Evolutionary conservation across 257 asterid species (phyloP).

Genomic region (Eucommia ulmoides): DNA sequence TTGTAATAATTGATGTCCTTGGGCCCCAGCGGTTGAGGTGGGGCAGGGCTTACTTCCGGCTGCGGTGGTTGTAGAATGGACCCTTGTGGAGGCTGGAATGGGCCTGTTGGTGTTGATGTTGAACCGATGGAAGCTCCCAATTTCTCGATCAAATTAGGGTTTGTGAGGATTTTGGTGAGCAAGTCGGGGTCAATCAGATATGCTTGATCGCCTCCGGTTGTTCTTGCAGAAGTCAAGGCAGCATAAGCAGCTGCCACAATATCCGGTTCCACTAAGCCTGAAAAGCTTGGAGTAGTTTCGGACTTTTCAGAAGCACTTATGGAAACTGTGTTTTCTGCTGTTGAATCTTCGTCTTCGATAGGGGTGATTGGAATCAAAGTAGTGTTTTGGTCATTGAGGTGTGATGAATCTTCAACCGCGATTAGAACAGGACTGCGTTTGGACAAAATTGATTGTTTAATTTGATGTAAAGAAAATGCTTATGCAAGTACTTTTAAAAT

Average conservation of each 20-base stretch:
- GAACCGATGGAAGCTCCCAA: too few relatives aligned
- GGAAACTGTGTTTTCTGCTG: conserved; percentile 10
- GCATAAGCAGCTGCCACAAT: conserved; percentile 45
- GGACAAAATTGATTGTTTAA: conserved; percentile 3
- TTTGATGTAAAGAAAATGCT: too few relatives aligned
- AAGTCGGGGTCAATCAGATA: conserved; percentile 46
- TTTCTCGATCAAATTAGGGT: conserved; percentile 65
- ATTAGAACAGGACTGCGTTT: conserved; percentile 47
- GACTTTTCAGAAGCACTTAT: too few relatives aligned
- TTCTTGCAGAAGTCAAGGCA: conserved; percentile 38
- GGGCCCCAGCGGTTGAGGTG: conserved; percentile 22
- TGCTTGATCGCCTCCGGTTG: conserved; percentile 29
- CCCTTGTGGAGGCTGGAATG: neutral
- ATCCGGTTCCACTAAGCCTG: conserved; percentile 37
- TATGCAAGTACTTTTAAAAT: too few relatives aligned
- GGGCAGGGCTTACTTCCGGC: conserved; percentile 18
- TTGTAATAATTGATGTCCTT: conserved; percentile 72
- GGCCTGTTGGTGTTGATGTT: neutral
- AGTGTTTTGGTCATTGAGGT: conserved; percentile 20
- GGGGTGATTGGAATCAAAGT: conserved; percentile 67
- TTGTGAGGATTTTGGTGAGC: conserved; percentile 53
- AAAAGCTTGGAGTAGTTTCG: too few relatives aligned
- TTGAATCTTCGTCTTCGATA: conserved; percentile 72
- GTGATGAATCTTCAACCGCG: conserved; percentile 18
- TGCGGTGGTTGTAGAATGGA: conserved; percentile 15